Evolutionary conservation across 2,329 filamentous ascomycete species (phyloP).

Genomic region (Huntiella savannae): DNA sequence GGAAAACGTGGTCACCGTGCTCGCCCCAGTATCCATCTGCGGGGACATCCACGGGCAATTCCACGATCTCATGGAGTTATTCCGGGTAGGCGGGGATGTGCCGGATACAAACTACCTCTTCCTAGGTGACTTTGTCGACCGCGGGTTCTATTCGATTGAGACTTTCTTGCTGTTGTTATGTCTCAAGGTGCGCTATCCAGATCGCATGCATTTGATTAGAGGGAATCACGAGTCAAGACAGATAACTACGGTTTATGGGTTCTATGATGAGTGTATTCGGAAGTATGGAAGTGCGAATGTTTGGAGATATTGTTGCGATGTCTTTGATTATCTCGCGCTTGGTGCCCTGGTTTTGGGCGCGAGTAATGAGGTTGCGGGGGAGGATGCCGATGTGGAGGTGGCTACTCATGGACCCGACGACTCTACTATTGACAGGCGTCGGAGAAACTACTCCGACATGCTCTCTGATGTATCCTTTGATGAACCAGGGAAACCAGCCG

Average conservation of each 20-base stretch:
- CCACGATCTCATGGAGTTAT: conserved; percentile 92
- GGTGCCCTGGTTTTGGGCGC: conserved; percentile 84
- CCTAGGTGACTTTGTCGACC: conserved; percentile 96
- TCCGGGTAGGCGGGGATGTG: conserved; percentile 80
- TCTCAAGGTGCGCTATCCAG: conserved; percentile 90
- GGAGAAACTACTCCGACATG: neutral
- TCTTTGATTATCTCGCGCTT: conserved; percentile 90
- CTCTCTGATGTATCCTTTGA: neutral
- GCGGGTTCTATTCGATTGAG: conserved; percentile 94
- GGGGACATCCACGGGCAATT: conserved; percentile 96
- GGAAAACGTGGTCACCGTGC: conserved; percentile 88
- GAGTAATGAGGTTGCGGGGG: conserved; percentile 39
- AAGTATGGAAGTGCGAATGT: conserved; percentile 96
- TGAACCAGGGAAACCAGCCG: conserved; percentile 11
- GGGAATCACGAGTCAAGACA: conserved; percentile 93
- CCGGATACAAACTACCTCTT: conserved; percentile 94
- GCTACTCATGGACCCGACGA: conserved; percentile 79
- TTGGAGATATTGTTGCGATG: conserved; percentile 92
- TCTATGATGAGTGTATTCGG: conserved; percentile 90
- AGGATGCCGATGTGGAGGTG: conserved; percentile 65
- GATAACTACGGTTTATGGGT: conserved; percentile 93
- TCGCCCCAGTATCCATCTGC: conserved; percentile 91
- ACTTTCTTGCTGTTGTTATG: conserved; percentile 89
- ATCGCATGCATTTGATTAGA: conserved; percentile 88
- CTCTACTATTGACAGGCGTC: conserved; percentile 27